Evolutionary conservation across 352 stramenopile genomes (phyloP), one percentile per base, ranked within the genome.

Genomic region (Lagenidium giganteum): DNA sequence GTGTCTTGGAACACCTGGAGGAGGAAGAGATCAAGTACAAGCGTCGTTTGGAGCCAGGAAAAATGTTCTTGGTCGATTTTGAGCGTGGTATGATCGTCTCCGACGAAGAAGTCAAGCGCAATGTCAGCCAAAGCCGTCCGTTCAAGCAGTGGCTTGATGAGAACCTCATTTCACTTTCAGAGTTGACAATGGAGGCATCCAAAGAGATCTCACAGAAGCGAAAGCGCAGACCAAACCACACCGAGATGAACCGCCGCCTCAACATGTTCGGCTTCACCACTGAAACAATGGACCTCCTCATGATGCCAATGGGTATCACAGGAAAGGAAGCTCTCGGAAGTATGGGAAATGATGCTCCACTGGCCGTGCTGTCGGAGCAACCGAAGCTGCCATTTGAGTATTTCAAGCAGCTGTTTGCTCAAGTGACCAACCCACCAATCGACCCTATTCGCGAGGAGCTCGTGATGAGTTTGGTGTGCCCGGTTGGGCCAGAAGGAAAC

Each of bases 11-110:
- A 20, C 75, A 96, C 40, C 51, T 98, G 37, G 66, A 79, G 8
- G 89, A 98, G 56, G 62, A 73, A 22, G 83, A 96, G n/a, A 89
- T 98, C 33, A 93, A 92, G 54, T 77, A 89, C 28, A 98, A 97
- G 67, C 86, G 94, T 49, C 83, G 95, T 45, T 69, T 98, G 37
- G 94, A 98, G 57, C 94, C 95, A 3, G 95, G 95, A 39, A 98
- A 98, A 67, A 98, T 98, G 91, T 98, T 98, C 49, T 68, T 98
- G 34, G 91, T 98, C 27, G 94, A 98, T 51, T 98, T 98, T 48
- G 83, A 97, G 67, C 93, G 83, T 11, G 81, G 94, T 29, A 73
- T 83, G 47, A 97, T 98, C 58, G 80, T 98, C 31, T 92, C 90
- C 7, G 95, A 98, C 60, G 75, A 96, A 44, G 93, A 98, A 53